phyloP scores from a whole-genome alignment of 139 green algal genomes.

The Medakamo hakoo region DNA sequence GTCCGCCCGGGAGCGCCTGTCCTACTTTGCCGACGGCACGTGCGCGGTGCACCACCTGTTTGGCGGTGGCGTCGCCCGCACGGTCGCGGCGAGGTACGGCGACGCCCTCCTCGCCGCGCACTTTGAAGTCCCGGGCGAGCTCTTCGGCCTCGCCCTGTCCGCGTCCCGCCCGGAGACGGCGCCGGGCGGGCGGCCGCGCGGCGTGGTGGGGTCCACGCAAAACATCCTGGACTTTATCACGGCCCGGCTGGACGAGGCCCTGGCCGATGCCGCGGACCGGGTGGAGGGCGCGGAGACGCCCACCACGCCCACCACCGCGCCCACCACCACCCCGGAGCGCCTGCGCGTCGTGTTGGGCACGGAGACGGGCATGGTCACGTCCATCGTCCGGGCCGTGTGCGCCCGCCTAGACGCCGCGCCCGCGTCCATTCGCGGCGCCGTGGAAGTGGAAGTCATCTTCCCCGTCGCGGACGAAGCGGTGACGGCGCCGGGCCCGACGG shows the following conservation, averaged over 20 bases:
- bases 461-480: conserved; percentile 73
- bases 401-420: conserved; percentile 29
- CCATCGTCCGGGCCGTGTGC: conserved; percentile 75
- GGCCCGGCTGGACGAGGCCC: conserved; percentile 25
- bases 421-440: conserved; percentile 29
- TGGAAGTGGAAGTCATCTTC: conserved; percentile 95
- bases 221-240: conserved; percentile 97
- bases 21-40: conserved; percentile 75
- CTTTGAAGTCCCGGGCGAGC: conserved; percentile 93
- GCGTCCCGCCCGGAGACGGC: conserved; percentile 41
- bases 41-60: conserved; percentile 99
- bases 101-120: conserved; percentile 92
- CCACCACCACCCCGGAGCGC: neutral
- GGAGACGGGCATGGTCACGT: conserved; percentile 94
- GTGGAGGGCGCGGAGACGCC: neutral
- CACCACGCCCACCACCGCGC: neutral
- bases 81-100: conserved; percentile 48
- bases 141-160: conserved; percentile 85
- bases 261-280: conserved; percentile 36
- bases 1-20: conserved; percentile 59
- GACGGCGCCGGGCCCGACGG: conserved; percentile 28
- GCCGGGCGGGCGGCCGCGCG: conserved; percentile 68
- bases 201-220: conserved; percentile 85
- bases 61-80: conserved; percentile 58
- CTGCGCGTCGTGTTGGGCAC: conserved; percentile 94